A percentile compares a stretch with the other conserved stretches of the same genome.
Evolutionary conservation across 164 flowering plant genomes (phyloP).

Genomic region (Warburgia ugandensis): DNA sequence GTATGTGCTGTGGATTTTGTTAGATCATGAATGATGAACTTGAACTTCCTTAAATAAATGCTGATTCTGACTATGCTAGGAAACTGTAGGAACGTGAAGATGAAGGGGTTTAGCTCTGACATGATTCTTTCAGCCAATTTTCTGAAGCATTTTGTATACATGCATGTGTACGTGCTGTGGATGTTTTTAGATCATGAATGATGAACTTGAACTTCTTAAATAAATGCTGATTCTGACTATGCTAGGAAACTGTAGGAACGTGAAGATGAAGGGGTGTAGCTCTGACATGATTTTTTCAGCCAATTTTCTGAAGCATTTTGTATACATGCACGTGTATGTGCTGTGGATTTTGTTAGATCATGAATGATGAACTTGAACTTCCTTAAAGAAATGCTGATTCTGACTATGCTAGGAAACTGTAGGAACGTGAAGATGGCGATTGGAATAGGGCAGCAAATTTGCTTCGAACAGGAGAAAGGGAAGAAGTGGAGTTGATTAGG

Average conservation of each 20-base stretch:
- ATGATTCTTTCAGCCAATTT: not conserved
- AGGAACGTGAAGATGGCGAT: conserved; percentile 57
- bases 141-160: no score
- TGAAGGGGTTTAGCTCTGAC: conserved; percentile 1
- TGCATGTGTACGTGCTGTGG: no score
- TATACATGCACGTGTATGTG: no score
- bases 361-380: not conserved
- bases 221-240: conserved; percentile 11
- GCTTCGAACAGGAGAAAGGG: conserved; percentile 41
- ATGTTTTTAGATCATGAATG: no score
- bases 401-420: conserved; percentile 8
- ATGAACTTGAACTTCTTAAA: not conserved
- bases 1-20: no score
- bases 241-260: conserved; percentile 24
- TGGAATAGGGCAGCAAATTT: conserved; percentile 65
- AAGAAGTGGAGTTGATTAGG: conserved; percentile 73
- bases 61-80: conserved; percentile 10
- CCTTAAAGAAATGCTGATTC: conserved; percentile 5
- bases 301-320: no score
- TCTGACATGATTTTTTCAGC: not conserved
- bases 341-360: no score
- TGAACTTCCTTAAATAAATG: not conserved
- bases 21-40: not conserved
- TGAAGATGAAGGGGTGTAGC: conserved; percentile 29
- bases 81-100: conserved; percentile 44